Percentiles rank a stretch among this genome's conserved stretches.
Conservation (phyloP, 2,329 filamentous ascomycete species). For the Aureobasidium pullulans region DNA sequence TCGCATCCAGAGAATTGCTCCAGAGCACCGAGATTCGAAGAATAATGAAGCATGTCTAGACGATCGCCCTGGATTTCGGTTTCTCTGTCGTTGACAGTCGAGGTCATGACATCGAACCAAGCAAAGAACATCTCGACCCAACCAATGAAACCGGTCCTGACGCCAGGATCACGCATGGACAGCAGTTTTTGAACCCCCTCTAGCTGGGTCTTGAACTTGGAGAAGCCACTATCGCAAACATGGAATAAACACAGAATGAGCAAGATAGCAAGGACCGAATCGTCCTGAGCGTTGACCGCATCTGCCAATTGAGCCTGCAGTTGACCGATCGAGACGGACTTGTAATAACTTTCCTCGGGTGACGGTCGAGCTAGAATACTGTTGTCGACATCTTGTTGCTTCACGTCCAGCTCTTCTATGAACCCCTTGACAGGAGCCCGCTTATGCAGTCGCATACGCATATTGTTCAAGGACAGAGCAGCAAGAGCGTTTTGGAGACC, state of each 20-base stretch:
- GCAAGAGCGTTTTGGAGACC: constrained; percentile 90
- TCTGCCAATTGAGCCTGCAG: constrained; percentile 81
- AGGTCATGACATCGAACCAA: constrained; percentile 89
- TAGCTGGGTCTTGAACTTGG: constrained; percentile 88
- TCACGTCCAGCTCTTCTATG: constrained; percentile 24
- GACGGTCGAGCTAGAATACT: constrained; percentile 43
- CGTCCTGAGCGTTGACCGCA: constrained; percentile 65
- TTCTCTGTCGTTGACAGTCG: constrained; percentile 86
- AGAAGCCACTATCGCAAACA: constrained; percentile 86
- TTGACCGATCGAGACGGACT: constrained; percentile 72
- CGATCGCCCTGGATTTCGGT: constrained; percentile 63
- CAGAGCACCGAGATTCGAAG: constrained; percentile 61
- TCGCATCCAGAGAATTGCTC: constrained; percentile 89
- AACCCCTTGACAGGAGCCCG: constrained; percentile 32
- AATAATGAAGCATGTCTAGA: constrained; percentile 56
- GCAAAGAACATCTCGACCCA: constrained; percentile 94
- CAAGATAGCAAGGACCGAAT: constrained; percentile 80
- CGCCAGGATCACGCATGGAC: constrained; percentile 59
- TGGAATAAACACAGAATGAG: constrained; percentile 86
- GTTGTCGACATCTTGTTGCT: constrained; percentile 18
- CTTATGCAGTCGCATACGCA: constrained; percentile 73
- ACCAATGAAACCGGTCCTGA: constrained; percentile 59
- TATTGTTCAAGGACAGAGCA: constrained; percentile 78
- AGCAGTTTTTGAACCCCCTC: constrained; percentile 88
- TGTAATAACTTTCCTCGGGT: constrained; percentile 74